Percentiles rank a stretch among this genome's conserved stretches.
phyloP scores from a whole-genome alignment of 306 rosid genomes.

The Canavalia ensiformis region DNA sequence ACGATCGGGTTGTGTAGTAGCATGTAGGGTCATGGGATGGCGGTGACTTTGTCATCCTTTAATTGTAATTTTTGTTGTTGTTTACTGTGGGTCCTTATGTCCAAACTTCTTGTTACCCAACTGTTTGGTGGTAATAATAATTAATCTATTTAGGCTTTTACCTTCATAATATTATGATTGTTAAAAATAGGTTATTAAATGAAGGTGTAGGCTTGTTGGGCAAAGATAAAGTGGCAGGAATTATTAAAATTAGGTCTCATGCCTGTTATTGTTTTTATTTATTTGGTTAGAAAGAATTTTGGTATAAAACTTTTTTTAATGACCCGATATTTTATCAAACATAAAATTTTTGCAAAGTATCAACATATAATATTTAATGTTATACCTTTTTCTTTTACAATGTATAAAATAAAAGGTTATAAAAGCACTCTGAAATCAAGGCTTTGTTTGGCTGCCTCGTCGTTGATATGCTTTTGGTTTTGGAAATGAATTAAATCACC shows the following conservation, averaged over 20 bases:
- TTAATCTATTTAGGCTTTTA: neutral
- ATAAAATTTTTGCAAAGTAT: no score
- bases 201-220: neutral
- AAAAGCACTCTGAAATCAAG: no score
- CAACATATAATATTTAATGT: no score
- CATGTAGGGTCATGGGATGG: slow-evolving; percentile 42
- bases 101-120: slow-evolving; percentile 8
- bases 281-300: no score
- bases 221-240: neutral
- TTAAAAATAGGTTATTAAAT: neutral
- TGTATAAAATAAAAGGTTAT: no score
- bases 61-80: slow-evolving; percentile 11
- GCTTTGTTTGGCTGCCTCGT: no score
- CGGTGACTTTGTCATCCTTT: slow-evolving; percentile 24
- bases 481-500: neutral
- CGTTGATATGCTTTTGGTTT: neutral
- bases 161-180: neutral
- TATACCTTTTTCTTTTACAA: no score
- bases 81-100: neutral
- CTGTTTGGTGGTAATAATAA: neutral
- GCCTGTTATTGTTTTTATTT: no score
- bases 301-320: no score
- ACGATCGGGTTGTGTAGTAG: slow-evolving; percentile 22
- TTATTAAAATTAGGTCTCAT: neutral
- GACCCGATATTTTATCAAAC: no score